phyloP scores from a whole-genome alignment of 2,329 filamentous ascomycete genomes.

The Diaporthe ampelina region DNA sequence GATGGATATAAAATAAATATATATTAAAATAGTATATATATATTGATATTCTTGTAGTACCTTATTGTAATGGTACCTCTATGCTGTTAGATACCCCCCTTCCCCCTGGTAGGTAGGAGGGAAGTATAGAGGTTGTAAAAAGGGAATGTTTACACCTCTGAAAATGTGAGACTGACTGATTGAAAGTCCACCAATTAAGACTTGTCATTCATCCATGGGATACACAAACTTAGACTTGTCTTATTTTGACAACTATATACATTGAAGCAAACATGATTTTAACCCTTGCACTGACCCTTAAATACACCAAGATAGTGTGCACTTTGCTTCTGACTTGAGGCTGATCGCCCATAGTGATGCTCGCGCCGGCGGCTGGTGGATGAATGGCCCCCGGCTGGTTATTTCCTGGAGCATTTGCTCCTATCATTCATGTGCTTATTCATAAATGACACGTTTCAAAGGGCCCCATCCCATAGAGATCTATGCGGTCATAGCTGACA shows the following conservation, averaged over 20 bases:
- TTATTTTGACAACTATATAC: neutral
- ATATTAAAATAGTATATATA: too few species aligned
- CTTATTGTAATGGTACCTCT: too few species aligned
- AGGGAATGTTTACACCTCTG: neutral
- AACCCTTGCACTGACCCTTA: neutral
- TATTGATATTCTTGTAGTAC: too few species aligned
- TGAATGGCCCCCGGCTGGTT: neutral
- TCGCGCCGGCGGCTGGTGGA: too few species aligned
- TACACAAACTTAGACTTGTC: neutral
- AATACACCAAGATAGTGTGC: too few species aligned
- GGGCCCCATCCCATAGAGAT: neutral
- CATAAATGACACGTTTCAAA: too few species aligned
- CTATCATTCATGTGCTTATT: neutral
- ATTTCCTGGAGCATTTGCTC: neutral
- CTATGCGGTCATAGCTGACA: neutral
- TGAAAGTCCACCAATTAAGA: neutral
- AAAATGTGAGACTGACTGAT: neutral
- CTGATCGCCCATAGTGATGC: neutral
- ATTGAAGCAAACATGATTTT: too few species aligned
- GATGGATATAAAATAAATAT: too few species aligned
- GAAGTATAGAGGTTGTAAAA: neutral
- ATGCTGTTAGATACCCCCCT: too few species aligned
- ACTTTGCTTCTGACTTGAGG: neutral
- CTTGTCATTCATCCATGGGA: neutral
- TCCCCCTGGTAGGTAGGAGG: too few species aligned